These are phyloP conservation scores for Penicillium goetzii DNA, from an alignment of 495 filamentous ascomycete species.

Conservation along the genomic window DNA sequence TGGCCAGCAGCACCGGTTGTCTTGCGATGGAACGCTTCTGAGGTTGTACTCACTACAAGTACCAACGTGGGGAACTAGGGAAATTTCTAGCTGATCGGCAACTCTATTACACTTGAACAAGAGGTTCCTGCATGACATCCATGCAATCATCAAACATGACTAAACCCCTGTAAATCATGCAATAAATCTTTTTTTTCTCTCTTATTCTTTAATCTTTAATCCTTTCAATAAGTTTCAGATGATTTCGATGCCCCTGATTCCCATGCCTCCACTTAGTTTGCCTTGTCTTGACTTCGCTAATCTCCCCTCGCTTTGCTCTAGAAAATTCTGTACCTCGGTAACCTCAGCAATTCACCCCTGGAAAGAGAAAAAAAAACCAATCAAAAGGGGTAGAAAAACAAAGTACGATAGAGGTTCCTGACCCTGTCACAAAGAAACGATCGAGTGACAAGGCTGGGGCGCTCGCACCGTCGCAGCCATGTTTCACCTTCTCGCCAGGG, in stretches of 20 bases:
- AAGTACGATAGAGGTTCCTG: background rate
- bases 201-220: background rate
- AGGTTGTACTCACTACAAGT: constrained; percentile 23
- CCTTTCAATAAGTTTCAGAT: too few relatives aligned
- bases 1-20: background rate
- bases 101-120: constrained; percentile 26
- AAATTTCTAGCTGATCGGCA: constrained; percentile 32
- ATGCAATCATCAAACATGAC: constrained; percentile 5
- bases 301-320: background rate
- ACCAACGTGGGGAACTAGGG: constrained; percentile 22
- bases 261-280: background rate
- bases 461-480: constrained; percentile 28
- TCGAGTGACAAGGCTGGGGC: constrained; percentile 20
- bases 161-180: background rate
- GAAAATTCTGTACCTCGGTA: constrained; percentile 9
- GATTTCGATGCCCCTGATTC: background rate
- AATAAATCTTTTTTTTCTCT: background rate
- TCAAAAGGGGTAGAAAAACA: constrained; percentile 3
- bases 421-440: background rate
- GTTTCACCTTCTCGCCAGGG: constrained; percentile 27
- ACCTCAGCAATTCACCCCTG: constrained; percentile 9
- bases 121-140: constrained; percentile 35
- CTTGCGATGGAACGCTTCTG: background rate
- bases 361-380: background rate
- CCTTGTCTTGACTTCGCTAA: background rate